Base-by-base conservation (phyloP, 1,284 basidiomycete species). In the Apiotrichum sp. region DNA sequence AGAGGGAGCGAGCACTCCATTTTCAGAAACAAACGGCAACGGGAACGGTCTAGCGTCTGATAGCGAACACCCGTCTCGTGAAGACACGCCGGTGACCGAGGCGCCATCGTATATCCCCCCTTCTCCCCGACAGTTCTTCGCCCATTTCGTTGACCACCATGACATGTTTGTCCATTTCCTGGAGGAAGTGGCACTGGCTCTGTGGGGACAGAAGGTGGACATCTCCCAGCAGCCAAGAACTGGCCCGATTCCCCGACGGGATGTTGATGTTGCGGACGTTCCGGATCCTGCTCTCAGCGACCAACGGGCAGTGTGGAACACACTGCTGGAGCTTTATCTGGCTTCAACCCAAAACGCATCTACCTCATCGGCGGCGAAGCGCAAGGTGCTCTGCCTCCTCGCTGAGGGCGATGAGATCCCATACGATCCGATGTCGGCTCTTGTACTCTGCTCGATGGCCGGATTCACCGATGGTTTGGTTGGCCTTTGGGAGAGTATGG, bases 271-370 rank as follows among this genome's bases (percentile, higher is more conserved):
- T 9, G 44, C 57, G 4, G 65, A 66, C 5, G 66, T 84, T 49
- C 82, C 82, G 32, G 80, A 81, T 35, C 81, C 82, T 4, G 85
- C 87, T 0, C 46, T 74, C 13, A 53, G 58, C 0, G 91, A 96
- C 69, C 90, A 95, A 70, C 80, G 83, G 10, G 87, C 91, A 0
- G 86, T 97, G 11, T 98, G 95, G 93, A 97, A 96, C 74, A 97
- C 95, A 1, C 78, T 98, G 2, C 79, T 98, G 52, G 95, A 99
- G 75, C 82, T 98, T 14, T 98, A 98, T 71, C 83, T 98, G 32
- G 82, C 84, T 0, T 75, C 83, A 6, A 79, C 76, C 63, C 93
- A 93, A 97, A 65, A 77, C 6, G 89, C 93, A 57, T 86, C 87
- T 2, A 38, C 64, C 14, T 63, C 61, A 4, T 9, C 44, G 3